Percentiles rank a stretch among this genome's conserved stretches.
Evolutionary conservation across 2,329 filamentous ascomycete species (phyloP).

Genomic region (Coniochaeta sp.): DNA sequence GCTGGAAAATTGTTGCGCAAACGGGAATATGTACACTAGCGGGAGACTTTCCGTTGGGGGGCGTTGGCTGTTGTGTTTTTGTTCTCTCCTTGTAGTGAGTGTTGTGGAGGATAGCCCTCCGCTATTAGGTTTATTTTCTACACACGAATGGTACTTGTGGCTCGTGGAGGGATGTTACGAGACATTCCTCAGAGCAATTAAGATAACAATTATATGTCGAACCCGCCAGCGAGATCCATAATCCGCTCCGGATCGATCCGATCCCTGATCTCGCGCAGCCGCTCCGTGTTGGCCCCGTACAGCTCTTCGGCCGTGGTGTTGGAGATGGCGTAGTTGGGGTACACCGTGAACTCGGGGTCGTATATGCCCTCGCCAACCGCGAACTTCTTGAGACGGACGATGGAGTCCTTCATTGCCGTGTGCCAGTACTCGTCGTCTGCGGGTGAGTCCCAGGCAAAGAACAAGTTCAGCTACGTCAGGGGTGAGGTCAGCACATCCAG

Average conservation of each 20-base stretch:
- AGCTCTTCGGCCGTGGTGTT: slow-evolving; percentile 11
- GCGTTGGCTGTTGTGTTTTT: too few species aligned
- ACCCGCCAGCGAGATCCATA: slow-evolving; percentile 20
- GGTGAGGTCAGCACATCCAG: background rate
- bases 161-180: background rate
- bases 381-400: slow-evolving; percentile 17
- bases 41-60: too few species aligned
- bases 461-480: slow-evolving; percentile 17
- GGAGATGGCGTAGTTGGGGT: slow-evolving; percentile 19
- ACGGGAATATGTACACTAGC: too few species aligned
- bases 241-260: slow-evolving; percentile 15
- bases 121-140: too few species aligned
- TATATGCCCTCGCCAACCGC: slow-evolving; percentile 21
- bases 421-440: slow-evolving; percentile 21
- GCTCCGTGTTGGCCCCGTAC: slow-evolving; percentile 14
- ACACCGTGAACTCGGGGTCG: slow-evolving; percentile 12
- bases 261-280: slow-evolving; percentile 13
- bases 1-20: too few species aligned
- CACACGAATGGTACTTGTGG: too few species aligned
- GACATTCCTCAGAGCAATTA: slow-evolving; percentile 13
- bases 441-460: slow-evolving; percentile 17
- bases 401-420: slow-evolving; percentile 13
- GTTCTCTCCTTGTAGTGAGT: too few species aligned
- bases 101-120: too few species aligned
- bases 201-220: slow-evolving; percentile 10